phyloP scores from a whole-genome alignment of 2,329 filamentous ascomycete species.

The Fusarium hainanense region DNA sequence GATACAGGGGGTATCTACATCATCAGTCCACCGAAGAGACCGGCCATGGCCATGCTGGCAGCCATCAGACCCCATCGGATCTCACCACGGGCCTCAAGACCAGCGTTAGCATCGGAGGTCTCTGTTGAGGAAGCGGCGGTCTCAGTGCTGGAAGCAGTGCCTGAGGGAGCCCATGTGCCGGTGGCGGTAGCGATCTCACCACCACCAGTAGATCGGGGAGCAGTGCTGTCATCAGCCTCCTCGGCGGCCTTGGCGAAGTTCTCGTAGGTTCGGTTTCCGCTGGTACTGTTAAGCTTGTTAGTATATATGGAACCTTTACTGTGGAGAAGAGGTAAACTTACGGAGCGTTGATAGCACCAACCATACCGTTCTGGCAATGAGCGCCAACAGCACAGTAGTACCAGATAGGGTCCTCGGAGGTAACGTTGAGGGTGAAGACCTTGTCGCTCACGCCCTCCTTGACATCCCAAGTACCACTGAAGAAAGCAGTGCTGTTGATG shows the following conservation, averaged over 20 bases:
- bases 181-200: constrained; percentile 30
- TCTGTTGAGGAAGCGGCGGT: constrained; percentile 17
- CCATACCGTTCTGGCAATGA: constrained; percentile 72
- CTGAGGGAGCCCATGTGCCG: constrained; percentile 23
- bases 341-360: constrained; percentile 57
- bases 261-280: constrained; percentile 28
- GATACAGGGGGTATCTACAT: constrained; percentile 18
- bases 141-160: constrained; percentile 24
- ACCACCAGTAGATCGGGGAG: constrained; percentile 37
- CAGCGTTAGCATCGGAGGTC: constrained; percentile 28
- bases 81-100: constrained; percentile 32
- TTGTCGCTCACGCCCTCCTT: constrained; percentile 21
- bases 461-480: constrained; percentile 45
- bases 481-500: constrained; percentile 61
- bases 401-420: constrained; percentile 68
- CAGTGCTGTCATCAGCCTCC: constrained; percentile 24
- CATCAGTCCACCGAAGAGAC: constrained; percentile 40
- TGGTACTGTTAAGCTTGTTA: constrained; percentile 19
- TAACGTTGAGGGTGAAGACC: constrained; percentile 38
- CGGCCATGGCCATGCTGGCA: constrained; percentile 36
- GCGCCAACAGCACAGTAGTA: constrained; percentile 69
- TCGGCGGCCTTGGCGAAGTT: constrained; percentile 30
- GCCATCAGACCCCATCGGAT: constrained; percentile 45
- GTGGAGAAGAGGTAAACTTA: constrained; percentile 22
- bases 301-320: background rate